Conservation (phyloP, 2,329 filamentous ascomycete genomes). For the Hypomyces rosellus region DNA sequence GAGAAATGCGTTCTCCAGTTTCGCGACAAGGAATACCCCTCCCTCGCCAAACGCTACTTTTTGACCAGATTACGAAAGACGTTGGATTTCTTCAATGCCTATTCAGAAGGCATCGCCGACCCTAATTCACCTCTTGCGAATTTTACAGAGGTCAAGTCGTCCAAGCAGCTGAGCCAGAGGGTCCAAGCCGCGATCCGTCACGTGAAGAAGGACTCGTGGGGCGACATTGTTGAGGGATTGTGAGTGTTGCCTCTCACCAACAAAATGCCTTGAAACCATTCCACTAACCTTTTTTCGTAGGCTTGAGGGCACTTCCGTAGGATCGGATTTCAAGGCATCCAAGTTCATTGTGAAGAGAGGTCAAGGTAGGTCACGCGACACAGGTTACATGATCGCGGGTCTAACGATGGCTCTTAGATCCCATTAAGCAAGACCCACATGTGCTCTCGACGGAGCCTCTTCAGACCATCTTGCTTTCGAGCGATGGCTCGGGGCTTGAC, state of each 20-base stretch:
- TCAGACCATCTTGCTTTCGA: slow-evolving; percentile 1
- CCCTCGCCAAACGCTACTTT: slow-evolving; percentile 8
- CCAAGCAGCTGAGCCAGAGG: slow-evolving; percentile 7
- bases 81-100: slow-evolving; percentile 12
- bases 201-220: slow-evolving; percentile 8
- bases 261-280: not conserved
- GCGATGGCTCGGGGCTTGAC: not conserved
- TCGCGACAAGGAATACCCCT: slow-evolving; percentile 9
- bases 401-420: slow-evolving; percentile 2
- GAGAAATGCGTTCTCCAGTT: slow-evolving; percentile 7
- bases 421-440: slow-evolving; percentile 4
- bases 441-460: slow-evolving; percentile 4
- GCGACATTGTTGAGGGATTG: slow-evolving; percentile 10
- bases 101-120: slow-evolving; percentile 4
- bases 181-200: slow-evolving; percentile 3
- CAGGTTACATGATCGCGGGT: not conserved
- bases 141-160: slow-evolving; percentile 9
- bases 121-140: slow-evolving; percentile 4
- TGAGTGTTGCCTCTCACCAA: not conserved
- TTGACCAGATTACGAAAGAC: slow-evolving; percentile 4
- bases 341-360: slow-evolving; percentile 10
- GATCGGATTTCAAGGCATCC: slow-evolving; percentile 9
- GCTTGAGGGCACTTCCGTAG: not conserved
- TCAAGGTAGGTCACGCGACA: slow-evolving; percentile 7
- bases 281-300: slow-evolving; percentile 1